phyloP scores from a whole-genome alignment of 805 yeast species.

The Cyberlindnera xishuangbannaensis region DNA sequence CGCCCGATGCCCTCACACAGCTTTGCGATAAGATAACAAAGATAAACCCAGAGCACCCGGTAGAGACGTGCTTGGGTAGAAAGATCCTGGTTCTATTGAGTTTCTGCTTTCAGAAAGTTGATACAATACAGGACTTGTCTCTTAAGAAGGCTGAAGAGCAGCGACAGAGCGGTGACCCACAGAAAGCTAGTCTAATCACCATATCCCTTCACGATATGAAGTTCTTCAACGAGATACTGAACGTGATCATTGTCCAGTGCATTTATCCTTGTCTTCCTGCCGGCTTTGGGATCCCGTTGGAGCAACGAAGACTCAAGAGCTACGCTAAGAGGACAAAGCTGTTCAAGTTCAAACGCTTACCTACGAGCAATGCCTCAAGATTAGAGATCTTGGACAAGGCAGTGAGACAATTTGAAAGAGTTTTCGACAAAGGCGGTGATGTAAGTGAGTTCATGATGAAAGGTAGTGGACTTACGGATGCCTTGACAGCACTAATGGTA shows the following conservation, averaged over 20 bases:
- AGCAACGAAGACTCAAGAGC: slow-evolving; percentile 48
- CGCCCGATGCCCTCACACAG: slow-evolving; percentile 14
- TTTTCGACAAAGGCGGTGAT: slow-evolving; percentile 26
- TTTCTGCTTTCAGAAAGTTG: slow-evolving; percentile 8
- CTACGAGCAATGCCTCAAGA: slow-evolving; percentile 1
- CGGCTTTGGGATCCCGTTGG: slow-evolving; percentile 59
- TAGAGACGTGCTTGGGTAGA: not conserved
- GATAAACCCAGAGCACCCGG: not conserved
- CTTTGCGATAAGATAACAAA: slow-evolving; percentile 1
- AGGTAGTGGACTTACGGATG: slow-evolving; percentile 65
- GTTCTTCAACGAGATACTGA: slow-evolving; percentile 57
- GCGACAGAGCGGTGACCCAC: slow-evolving; percentile 8
- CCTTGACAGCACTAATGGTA: slow-evolving; percentile 42
- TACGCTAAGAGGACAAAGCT: slow-evolving; percentile 29
- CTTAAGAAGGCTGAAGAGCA: slow-evolving; percentile 2
- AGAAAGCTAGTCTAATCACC: slow-evolving; percentile 32
- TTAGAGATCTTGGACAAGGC: slow-evolving; percentile 14
- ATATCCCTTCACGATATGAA: slow-evolving; percentile 85
- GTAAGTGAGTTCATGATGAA: slow-evolving; percentile 44
- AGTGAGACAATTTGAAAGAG: slow-evolving; percentile 16
- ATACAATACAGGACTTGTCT: slow-evolving; percentile 16
- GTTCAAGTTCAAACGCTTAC: slow-evolving; percentile 15
- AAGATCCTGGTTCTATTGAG: slow-evolving; percentile 1
- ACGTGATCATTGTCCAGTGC: slow-evolving; percentile 63
- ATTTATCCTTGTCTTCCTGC: slow-evolving; percentile 56